These are phyloP conservation scores for Blastocladiella britannica DNA, from an alignment of 192 early-diverging fungal species.

Conservation along the genomic window DNA sequence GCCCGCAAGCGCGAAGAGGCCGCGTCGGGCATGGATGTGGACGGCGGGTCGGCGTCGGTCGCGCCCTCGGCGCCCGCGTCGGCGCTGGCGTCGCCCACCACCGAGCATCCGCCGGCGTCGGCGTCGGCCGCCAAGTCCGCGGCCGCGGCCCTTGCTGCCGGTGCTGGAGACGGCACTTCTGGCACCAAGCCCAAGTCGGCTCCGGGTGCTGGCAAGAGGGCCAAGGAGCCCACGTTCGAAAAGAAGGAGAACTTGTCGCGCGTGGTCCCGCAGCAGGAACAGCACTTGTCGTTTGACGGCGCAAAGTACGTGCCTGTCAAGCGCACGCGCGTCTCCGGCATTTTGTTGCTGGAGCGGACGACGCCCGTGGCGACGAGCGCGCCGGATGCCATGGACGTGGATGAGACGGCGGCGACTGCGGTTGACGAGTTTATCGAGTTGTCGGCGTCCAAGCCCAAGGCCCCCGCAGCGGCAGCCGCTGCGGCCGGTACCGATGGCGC, in stretches of 20 bases:
- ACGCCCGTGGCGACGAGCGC: constrained; percentile 37
- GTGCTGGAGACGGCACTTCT: constrained; percentile 7
- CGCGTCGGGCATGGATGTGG: constrained; percentile 21
- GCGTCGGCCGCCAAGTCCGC: constrained; percentile 8
- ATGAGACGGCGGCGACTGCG: constrained; percentile 5
- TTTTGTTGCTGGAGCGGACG: constrained; percentile 65
- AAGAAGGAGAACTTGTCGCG: constrained; percentile 69
- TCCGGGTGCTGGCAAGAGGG: too few relatives aligned
- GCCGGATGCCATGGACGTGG: constrained; percentile 10
- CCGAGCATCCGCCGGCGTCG: not conserved
- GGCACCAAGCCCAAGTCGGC: constrained; percentile 37
- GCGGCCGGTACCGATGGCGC: too few relatives aligned
- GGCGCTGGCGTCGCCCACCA: not conserved
- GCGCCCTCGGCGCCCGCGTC: not conserved
- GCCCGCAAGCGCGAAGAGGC: constrained; percentile 45
- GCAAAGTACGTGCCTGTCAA: constrained; percentile 79
- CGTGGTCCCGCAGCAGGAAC: constrained; percentile 67
- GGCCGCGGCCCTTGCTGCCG: constrained; percentile 10
- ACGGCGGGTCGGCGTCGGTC: not conserved
- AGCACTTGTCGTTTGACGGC: constrained; percentile 64
- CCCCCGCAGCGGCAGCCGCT: constrained; percentile 8
- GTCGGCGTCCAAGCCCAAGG: not conserved
- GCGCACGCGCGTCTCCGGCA: constrained; percentile 45
- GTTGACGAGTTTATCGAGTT: constrained; percentile 3
- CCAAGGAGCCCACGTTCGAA: constrained; percentile 53